Evolutionary conservation across 192 early-diverging fungal species (phyloP).

Genomic region (Martensiomyces pterosporus): DNA sequence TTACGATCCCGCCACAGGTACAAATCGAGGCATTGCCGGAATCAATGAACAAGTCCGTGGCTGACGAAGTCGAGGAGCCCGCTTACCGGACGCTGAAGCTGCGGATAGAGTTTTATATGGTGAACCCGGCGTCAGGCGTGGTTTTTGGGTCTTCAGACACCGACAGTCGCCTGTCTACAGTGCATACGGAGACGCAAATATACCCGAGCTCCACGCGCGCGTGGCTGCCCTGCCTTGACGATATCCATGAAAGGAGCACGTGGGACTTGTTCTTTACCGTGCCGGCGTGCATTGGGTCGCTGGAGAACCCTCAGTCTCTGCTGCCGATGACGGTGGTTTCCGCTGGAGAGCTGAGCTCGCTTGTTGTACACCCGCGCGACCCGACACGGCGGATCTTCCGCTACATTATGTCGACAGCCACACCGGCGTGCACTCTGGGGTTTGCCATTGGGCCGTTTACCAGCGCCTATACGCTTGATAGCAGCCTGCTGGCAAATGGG

Average conservation of each 20-base stretch:
- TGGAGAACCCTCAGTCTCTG: constrained; percentile 4
- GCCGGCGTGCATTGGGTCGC: constrained; percentile 35
- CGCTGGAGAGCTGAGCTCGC: constrained; percentile 66
- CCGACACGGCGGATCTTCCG: constrained; percentile 58
- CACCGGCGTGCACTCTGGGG: constrained; percentile 66
- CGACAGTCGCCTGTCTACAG: constrained; percentile 1
- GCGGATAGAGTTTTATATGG: constrained; percentile 45
- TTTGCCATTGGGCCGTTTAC: constrained; percentile 69
- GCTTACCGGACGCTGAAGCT: constrained; percentile 11
- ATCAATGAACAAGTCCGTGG: background rate
- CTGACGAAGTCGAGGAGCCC: background rate
- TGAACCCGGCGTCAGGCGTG: constrained; percentile 24
- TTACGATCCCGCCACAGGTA: constrained; percentile 16
- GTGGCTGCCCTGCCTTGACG: constrained; percentile 80
- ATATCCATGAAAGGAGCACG: constrained; percentile 59
- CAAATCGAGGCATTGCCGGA: background rate
- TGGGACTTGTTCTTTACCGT: constrained; percentile 79
- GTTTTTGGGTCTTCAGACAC: constrained; percentile 18
- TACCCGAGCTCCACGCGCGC: constrained; percentile 62
- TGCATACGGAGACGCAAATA: constrained; percentile 66
- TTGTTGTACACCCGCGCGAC: constrained; percentile 60
- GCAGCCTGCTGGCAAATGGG: constrained; percentile 17
- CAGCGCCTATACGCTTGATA: constrained; percentile 37
- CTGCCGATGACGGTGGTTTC: constrained; percentile 49
- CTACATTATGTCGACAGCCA: constrained; percentile 64